These are phyloP conservation scores for Phialophora chinensis DNA, from an alignment of 2,329 filamentous ascomycete genomes.

Conservation along the genomic window DNA sequence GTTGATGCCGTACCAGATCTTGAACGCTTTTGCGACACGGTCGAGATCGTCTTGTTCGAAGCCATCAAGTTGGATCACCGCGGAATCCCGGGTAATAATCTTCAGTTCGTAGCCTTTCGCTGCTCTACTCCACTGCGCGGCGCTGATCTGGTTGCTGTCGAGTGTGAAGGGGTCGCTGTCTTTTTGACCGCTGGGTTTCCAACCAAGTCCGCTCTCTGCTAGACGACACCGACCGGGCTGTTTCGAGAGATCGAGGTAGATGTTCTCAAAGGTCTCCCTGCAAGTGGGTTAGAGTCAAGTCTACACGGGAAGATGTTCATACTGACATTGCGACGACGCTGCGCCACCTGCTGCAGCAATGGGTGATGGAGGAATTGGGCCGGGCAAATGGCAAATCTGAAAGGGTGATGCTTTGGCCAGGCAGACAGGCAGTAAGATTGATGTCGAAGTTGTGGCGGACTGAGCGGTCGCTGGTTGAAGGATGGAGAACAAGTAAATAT, in stretches of 20 bases:
- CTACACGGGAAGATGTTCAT: background rate
- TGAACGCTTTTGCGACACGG: conserved; percentile 88
- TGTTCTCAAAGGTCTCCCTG: conserved; percentile 94
- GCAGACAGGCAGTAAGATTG: background rate
- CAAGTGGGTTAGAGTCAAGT: conserved; percentile 8
- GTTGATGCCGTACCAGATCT: conserved; percentile 95
- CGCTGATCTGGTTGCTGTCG: conserved; percentile 81
- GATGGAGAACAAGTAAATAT: background rate
- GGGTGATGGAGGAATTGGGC: background rate
- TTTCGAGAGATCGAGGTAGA: conserved; percentile 94
- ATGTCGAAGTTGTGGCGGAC: background rate
- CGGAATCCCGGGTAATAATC: conserved; percentile 81
- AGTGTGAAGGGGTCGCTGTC: conserved; percentile 88
- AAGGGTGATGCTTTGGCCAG: background rate
- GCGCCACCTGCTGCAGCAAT: conserved; percentile 19
- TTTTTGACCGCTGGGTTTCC: conserved; percentile 75
- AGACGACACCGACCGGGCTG: conserved; percentile 92
- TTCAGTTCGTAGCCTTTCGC: conserved; percentile 93
- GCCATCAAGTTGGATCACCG: conserved; percentile 90
- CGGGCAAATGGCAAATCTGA: background rate
- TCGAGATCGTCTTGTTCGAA: conserved; percentile 96
- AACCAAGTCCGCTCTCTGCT: conserved; percentile 90
- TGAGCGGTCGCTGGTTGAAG: background rate
- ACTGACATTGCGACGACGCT: conserved; percentile 27
- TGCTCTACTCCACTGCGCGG: conserved; percentile 92